These are phyloP conservation scores for Meripilus lineatus DNA, from an alignment of 1,284 basidiomycete species.

Conservation along the genomic window DNA sequence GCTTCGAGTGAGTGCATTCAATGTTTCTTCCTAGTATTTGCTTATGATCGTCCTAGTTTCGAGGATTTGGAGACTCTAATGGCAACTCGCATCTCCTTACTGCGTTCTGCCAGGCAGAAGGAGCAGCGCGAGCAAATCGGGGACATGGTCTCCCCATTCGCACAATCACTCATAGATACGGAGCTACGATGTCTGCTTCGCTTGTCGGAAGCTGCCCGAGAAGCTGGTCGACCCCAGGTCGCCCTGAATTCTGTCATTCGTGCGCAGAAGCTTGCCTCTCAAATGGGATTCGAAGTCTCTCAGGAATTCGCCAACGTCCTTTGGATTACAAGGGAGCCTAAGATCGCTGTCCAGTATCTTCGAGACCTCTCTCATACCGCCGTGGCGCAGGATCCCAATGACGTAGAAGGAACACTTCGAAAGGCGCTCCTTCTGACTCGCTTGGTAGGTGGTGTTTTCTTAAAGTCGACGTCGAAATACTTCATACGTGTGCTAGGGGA, in stretches of 20 bases:
- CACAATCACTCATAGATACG: constrained; percentile 47
- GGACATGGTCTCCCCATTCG: constrained; percentile 52
- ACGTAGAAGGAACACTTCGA: constrained; percentile 14
- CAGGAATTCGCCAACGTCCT: constrained; percentile 88
- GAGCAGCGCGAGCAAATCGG: constrained; percentile 74
- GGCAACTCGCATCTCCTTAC: constrained; percentile 79
- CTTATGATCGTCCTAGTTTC: constrained; percentile 50
- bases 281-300: constrained; percentile 50
- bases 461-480: too few relatives aligned
- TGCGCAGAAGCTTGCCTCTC: constrained; percentile 60
- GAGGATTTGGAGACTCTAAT: constrained; percentile 72
- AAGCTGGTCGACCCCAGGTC: constrained; percentile 69
- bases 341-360: constrained; percentile 76
- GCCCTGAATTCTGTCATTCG: constrained; percentile 83
- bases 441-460: constrained; percentile 41
- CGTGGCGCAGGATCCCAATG: constrained; percentile 4
- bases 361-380: constrained; percentile 38
- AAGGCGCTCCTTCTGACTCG: constrained; percentile 53
- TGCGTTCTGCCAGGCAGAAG: constrained; percentile 62
- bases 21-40: constrained; percentile 7
- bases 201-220: constrained; percentile 73
- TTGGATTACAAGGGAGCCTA: constrained; percentile 85
- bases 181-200: constrained; percentile 72
- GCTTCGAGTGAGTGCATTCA: too few relatives aligned
- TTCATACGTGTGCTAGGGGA: constrained; percentile 52